phyloP scores from a whole-genome alignment of 805 yeast species.

The Starmerella vitae region DNA sequence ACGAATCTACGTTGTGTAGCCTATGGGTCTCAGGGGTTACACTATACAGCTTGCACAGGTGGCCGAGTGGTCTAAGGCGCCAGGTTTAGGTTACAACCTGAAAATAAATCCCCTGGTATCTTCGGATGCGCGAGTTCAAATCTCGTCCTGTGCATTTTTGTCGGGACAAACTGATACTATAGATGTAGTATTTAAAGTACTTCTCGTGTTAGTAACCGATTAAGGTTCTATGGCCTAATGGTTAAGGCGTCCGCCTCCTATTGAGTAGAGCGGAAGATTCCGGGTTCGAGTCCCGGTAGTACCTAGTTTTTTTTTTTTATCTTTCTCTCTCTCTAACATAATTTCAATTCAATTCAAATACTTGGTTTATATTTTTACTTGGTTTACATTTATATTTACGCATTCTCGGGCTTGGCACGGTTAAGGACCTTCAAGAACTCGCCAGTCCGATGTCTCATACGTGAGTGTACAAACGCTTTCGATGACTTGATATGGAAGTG shows the following conservation, averaged over 20 bases:
- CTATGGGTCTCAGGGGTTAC: background rate
- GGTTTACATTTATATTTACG: slow-evolving; percentile 17
- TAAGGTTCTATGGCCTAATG: slow-evolving; percentile 38
- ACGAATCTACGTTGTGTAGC: background rate
- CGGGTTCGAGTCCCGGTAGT: slow-evolving; percentile 59
- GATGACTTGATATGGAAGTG: slow-evolving; percentile 98
- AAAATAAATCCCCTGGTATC: slow-evolving; percentile 21
- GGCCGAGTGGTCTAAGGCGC: slow-evolving; percentile 25
- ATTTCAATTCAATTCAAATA: too few relatives aligned
- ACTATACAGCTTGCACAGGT: slow-evolving; percentile 16
- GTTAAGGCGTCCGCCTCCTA: slow-evolving; percentile 57
- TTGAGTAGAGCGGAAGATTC: slow-evolving; percentile 40
- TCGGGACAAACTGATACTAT: too few relatives aligned
- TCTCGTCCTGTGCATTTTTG: slow-evolving; percentile 20
- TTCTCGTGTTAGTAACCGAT: background rate
- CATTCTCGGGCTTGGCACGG: slow-evolving; percentile 90
- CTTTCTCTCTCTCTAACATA: background rate
- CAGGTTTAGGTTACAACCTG: slow-evolving; percentile 22
- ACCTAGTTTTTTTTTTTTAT: slow-evolving; percentile 6
- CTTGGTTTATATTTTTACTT: background rate
- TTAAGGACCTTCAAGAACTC: slow-evolving; percentile 90
- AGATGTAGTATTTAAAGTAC: too few relatives aligned
- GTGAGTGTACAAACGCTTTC: slow-evolving; percentile 93
- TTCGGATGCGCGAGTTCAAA: slow-evolving; percentile 24
- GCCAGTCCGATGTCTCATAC: slow-evolving; percentile 93